Evolutionary conservation across 495 filamentous ascomycete species (phyloP), one percentile per base, ranked within the genome.

Genomic region (Penicillium pancosmium): DNA sequence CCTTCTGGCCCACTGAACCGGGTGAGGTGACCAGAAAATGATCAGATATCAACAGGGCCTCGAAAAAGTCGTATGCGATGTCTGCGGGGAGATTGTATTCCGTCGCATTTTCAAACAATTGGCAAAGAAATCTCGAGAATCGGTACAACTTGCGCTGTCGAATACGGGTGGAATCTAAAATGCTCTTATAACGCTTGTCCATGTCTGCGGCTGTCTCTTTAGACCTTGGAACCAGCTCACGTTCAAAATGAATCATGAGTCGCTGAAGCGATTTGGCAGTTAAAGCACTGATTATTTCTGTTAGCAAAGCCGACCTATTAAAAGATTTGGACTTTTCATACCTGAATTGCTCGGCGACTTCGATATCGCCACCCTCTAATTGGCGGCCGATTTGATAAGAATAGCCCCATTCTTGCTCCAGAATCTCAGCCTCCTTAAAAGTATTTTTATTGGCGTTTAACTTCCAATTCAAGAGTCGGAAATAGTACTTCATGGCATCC

Each of bases 291-390:
- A 55, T n/a, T 56, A 15, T 31, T 27, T 27, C 41, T 36, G 41
- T 74, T 70, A 76, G 69, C 25, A 33, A 34, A 53, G 9, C 56
- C 7, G 34, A 38, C 1, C 8, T 21, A 27, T 52, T 16, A 31
- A 41, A 3, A 5, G 34, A 31, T 31, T 31, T n/a, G 55, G 15
- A 3, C 15, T 2, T 16, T 44, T 19, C 71, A 40, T 73, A 84
- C 82, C 89, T 94, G 68, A 98, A 98, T 67, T 98, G 95, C 74
- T 98, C 94, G n/a, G 94, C 94, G 38, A 98, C 95, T 76, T 98
- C 92, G 27, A 97, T 88, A 74, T 98, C 93, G 54, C 95, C 94
- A 41, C 91, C 91, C 50, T 93, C 87, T 38, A 98, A 82, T 64
- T 91, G 89, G 21, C 88, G 83, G 12, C 93, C 94, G 57, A 98